Evolutionary conservation across 495 filamentous ascomycete genomes (phyloP).

Genomic region (Letharia columbiana): DNA sequence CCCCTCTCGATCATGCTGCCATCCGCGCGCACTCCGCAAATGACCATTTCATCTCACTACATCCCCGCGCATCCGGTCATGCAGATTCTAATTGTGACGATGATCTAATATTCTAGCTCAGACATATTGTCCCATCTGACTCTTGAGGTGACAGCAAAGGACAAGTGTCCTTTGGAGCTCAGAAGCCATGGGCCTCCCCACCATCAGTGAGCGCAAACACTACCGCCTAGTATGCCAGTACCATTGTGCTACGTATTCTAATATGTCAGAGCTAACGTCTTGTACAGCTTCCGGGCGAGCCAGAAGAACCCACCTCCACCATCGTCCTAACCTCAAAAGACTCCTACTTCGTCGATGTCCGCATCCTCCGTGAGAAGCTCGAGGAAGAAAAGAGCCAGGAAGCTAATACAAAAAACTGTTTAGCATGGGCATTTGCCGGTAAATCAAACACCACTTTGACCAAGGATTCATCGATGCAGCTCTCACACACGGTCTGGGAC

Average conservation of each 20-base stretch:
- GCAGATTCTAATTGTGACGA: not conserved
- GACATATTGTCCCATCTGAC: not conserved
- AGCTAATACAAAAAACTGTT: constrained; percentile 11
- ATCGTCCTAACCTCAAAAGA: constrained; percentile 39
- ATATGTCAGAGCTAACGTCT: not conserved
- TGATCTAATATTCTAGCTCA: not conserved
- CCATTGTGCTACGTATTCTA: not conserved
- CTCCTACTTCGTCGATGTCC: constrained; percentile 44
- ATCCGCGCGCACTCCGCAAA: too few species aligned
- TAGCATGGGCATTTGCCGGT: constrained; percentile 48
- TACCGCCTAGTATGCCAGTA: constrained; percentile 16
- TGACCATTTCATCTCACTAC: not conserved
- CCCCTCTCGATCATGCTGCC: too few species aligned
- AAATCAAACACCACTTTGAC: constrained; percentile 26
- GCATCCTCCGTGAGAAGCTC: constrained; percentile 27
- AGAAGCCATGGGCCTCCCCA: constrained; percentile 17
- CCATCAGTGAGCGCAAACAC: constrained; percentile 23
- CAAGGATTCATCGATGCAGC: constrained; percentile 13
- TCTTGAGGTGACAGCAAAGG: not conserved
- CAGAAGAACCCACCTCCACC: constrained; percentile 25
- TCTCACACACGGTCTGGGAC: constrained; percentile 35
- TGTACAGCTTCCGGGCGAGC: constrained; percentile 19
- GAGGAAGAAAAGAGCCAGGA: constrained; percentile 11
- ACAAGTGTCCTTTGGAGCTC: not conserved
- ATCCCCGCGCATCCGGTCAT: not conserved